Evolutionary conservation across 768 basidiomycete genomes (phyloP), one percentile per base, ranked within the genome.

Genomic region (Kockovaella imperatae): DNA sequence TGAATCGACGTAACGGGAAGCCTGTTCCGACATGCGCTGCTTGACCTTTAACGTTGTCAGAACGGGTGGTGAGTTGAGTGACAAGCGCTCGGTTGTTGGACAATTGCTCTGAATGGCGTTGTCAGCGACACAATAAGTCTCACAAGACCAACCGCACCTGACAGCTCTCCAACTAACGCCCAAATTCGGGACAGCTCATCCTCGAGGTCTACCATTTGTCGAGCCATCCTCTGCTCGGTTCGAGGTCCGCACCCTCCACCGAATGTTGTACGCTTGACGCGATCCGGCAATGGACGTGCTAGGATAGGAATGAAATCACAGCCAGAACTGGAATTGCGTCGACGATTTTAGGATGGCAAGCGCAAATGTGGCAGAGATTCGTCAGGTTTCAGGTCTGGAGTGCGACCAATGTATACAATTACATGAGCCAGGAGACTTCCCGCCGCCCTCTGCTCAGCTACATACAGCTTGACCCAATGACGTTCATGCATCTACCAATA

Each of bases 31-130:
- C 73, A 59, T 87, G 77, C 0, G 77, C 72, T 15, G 88, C 84
- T 70, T 89, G 83, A n/a, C 77, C 78, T 78, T 89, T 88, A 65
- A 93, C 77, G 4, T 80, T 69, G 3, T 75, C 76, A 5, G 84
- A 79, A 62, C 87, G 83, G 7, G 77, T 73, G 44, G 86, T 82
- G 24, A 95, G 76, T 3, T 79, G 74, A 23, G 60, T 74, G 2
- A 86, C 77, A 52, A 89, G 76, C 61, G 83, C 84, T 45, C 86
- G 79, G 72, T 95, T 96, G 57, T 80, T 80, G 1, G 79, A 76
- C 42, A 93, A 79, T 52, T 71, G 70, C 11, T 70, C 72, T 65
- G 32, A 13, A 18, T 10, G 10, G n/a, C 30, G n/a, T n/a, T 3
- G 15, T 42, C 44, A 42, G 44, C 5, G 24, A 30, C 13, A 21